phyloP scores from a whole-genome alignment of 441 rosid genomes.

The Breynia disticha region DNA sequence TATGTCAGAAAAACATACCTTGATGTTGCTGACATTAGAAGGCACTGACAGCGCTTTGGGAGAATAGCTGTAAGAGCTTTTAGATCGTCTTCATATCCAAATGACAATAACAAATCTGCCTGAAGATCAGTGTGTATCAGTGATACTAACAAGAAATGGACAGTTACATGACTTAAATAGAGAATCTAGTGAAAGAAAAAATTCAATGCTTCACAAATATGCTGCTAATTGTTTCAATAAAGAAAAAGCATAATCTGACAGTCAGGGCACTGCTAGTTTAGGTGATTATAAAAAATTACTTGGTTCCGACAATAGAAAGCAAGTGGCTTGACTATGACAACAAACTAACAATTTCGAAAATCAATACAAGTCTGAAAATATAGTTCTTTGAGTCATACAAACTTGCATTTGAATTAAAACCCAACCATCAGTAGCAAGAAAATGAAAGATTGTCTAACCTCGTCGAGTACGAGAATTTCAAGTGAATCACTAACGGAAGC shows the following conservation, averaged over 20 bases:
- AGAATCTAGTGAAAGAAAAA: too few species aligned
- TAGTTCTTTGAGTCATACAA: too few species aligned
- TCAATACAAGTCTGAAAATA: too few species aligned
- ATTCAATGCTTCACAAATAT: too few species aligned
- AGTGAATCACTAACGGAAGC: slow-evolving; percentile 53
- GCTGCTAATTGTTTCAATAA: too few species aligned
- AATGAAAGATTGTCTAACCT: slow-evolving; percentile 34
- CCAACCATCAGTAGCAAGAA: background rate
- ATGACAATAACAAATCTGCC: slow-evolving; percentile 94
- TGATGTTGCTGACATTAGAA: slow-evolving; percentile 96
- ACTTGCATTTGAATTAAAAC: background rate
- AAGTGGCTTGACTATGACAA: too few species aligned
- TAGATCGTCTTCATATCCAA: slow-evolving; percentile 87
- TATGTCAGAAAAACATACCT: slow-evolving; percentile 32
- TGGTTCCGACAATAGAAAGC: too few species aligned
- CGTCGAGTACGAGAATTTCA: slow-evolving; percentile 80
- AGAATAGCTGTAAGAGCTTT: slow-evolving; percentile 65
- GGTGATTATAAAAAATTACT: too few species aligned
- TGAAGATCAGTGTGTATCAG: slow-evolving; percentile 33
- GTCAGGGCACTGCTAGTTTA: too few species aligned
- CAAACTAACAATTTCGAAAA: too few species aligned
- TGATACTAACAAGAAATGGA: slow-evolving; percentile 1
- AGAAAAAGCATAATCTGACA: too few species aligned
- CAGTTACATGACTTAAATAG: too few species aligned
- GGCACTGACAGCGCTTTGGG: slow-evolving; percentile 85